Base-by-base conservation (phyloP, 192 early-diverging fungal species). In the Linnemannia hyalina region DNA sequence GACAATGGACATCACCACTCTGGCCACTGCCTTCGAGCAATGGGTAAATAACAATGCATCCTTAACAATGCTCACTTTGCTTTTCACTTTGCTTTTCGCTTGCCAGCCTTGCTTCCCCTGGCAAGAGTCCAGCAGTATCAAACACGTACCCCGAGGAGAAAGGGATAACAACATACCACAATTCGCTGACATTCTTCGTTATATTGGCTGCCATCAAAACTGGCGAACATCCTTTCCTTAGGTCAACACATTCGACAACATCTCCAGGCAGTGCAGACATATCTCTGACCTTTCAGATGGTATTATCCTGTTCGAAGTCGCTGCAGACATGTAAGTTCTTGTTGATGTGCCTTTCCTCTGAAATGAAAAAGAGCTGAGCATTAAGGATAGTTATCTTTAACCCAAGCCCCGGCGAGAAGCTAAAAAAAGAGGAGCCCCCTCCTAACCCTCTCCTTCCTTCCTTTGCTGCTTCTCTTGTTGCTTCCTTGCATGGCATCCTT, bases 211-310 rank as follows among this genome's bases (percentile, higher is more conserved):
- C 15, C 15, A 29, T 32, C 8, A 73, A 22, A 22, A 38, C 75
- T 69, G 18, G 68, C 42, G 22, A 4, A 18, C 41, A 54, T 70
- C 36, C 36, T 15, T n/a, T 71, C 72, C 44, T 44, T 82, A 91
- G 95, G 89, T 95, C 77, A 94, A 94, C 78, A 92, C 95, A 4
- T 94, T 95, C 80, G 89, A 91, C 22, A 74, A 76, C 71, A 81
- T 93, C 42, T 91, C 92, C 9, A 79, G 90, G 42, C 79, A 77
- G 10, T 82, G 88, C 71, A 87, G 82, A 52, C 72, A 81, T 55
- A 73, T 94, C 54, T 88, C 87, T 40, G 97, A 98, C 88, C 93
- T 97, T 55, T 90, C 91, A 47, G 96, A 97, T 89, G 95, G 96
- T 68, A 93, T 93, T 49, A 90, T 95, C 26, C 87, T 98, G 42